Conservation (phyloP, 305 asterid species). For the Coffea humblotiana region DNA sequence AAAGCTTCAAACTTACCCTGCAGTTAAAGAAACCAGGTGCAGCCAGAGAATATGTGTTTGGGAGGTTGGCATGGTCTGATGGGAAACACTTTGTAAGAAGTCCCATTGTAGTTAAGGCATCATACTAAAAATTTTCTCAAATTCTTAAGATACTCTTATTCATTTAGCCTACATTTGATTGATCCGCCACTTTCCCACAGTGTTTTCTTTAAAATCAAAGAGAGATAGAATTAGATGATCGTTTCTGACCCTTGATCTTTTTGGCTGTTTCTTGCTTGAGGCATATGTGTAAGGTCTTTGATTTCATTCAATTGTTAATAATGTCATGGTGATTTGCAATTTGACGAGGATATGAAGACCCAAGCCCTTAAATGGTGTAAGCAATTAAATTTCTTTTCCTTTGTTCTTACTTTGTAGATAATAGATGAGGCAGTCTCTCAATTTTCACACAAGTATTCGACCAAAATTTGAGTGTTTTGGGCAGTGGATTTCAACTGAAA, state of each 20-base stretch:
- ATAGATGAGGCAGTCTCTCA: too few relatives aligned
- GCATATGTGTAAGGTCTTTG: neutral
- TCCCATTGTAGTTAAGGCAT: conserved; percentile 35
- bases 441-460: too few relatives aligned
- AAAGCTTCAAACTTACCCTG: conserved; percentile 47
- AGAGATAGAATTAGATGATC: neutral
- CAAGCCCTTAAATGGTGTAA: neutral
- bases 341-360: neutral
- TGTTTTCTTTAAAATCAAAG: neutral
- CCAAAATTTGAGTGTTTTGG: too few relatives aligned
- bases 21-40: conserved; percentile 30
- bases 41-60: conserved; percentile 58
- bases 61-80: conserved; percentile 39
- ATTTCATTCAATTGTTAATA: neutral
- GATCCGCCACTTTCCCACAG: neutral
- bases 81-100: conserved; percentile 40
- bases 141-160: neutral
- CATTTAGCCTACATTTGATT: neutral
- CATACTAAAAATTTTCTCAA: neutral
- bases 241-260: neutral
- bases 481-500: too few relatives aligned
- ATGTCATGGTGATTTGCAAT: neutral
- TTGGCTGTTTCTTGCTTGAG: neutral
- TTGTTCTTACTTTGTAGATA: too few relatives aligned
- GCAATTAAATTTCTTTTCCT: neutral